phyloP scores from a whole-genome alignment of 129 eudicot genomes.

The Tagetes erecta region DNA sequence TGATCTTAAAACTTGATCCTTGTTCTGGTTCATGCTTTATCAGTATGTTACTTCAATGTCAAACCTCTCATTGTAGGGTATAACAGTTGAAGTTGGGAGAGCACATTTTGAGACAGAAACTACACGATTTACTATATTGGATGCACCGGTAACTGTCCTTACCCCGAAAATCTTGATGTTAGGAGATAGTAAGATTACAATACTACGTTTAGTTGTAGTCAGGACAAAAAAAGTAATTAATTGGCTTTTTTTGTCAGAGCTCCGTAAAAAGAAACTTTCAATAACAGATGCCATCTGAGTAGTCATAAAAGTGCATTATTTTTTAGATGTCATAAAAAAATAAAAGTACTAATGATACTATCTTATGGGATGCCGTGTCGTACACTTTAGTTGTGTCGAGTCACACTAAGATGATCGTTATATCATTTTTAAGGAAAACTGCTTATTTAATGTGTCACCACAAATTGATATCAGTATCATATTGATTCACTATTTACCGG shows the following conservation, averaged over 20 bases:
- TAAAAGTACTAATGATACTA: background rate
- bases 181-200: conserved; percentile 6
- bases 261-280: background rate
- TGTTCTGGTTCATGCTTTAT: conserved; percentile 9
- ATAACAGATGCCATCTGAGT: background rate
- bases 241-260: background rate
- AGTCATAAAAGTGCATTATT: background rate
- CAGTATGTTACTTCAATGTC: background rate
- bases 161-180: background rate
- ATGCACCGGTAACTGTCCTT: conserved; percentile 77
- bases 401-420: background rate
- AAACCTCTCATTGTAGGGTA: conserved; percentile 56
- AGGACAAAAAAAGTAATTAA: background rate
- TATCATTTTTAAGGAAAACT: background rate
- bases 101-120: conserved; percentile 92
- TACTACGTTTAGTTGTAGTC: background rate
- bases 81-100: conserved; percentile 93
- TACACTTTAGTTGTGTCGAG: background rate
- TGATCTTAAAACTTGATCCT: conserved; percentile 5
- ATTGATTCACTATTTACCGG: background rate
- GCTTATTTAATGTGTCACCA: background rate
- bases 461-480: background rate
- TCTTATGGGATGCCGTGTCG: background rate
- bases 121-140: conserved; percentile 89
- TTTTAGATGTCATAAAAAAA: background rate